Base-by-base conservation (phyloP, 352 stramenopile genomes). In the Globisporangium canariense region DNA sequence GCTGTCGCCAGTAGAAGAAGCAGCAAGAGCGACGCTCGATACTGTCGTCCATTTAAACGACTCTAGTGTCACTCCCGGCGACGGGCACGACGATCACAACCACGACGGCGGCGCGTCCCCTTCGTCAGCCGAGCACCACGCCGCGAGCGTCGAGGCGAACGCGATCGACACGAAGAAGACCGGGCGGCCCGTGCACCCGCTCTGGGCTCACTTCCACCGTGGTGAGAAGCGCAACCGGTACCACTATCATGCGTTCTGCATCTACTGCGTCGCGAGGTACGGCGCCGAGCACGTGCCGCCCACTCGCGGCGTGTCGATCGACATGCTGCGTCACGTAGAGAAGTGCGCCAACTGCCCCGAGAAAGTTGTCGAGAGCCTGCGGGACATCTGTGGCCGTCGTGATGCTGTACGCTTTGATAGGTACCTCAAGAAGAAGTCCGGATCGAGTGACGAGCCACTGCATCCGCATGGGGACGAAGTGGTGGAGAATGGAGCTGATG, bases 181-280 rank as follows among this genome's bases (percentile, higher is more conserved):
- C 1, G 86, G 86, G 32, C 74, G 86, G 0, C 86, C 86, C 7
- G 71, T 80, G 58, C 84, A 94, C 59, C 86, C 86, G 61, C 73
- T 92, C 0, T 93, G 86, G 86, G 77, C 76, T 28, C 83, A 93
- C 59, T 94, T 93, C 70, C 79, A 93, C 60, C 86, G 86, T 47
- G 86, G 86, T 36, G 84, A 90, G 68, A 94, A 94, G 74, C 82
- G 83, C 22, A 94, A 94, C 50, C 79, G 83, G 22, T 92, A 91
- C 66, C 86, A 94, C 52, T 92, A 94, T 71, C 86, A 93, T 58
- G 81, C 86, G 36, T 94, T 87, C 62, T 94, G 86, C 63, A 73
- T 81, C 8, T 94, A 91, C 71, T 94, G 86, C 61, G 74, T 93
- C 43, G 72, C 76, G 66, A 77, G 75, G 16, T 76, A 88, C 54